A percentile compares a stretch with the other conserved stretches of the same genome.
phyloP scores from a whole-genome alignment of 345 rosid genomes.

The Geranium rotundifolium region DNA sequence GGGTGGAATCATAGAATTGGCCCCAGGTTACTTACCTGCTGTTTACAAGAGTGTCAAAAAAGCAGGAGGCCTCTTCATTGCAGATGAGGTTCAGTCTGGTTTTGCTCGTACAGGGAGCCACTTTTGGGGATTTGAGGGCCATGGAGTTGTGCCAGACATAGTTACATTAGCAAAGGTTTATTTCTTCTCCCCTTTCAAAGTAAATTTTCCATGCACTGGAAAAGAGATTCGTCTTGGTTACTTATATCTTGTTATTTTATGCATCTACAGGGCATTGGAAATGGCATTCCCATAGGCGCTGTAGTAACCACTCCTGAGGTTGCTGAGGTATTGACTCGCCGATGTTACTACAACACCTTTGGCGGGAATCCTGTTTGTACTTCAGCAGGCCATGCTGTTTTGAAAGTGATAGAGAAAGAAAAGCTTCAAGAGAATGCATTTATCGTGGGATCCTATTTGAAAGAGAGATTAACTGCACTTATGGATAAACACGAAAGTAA shows the following conservation, averaged over 20 bases:
- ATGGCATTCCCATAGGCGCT: slow-evolving; percentile 94
- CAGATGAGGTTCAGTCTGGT: slow-evolving; percentile 92
- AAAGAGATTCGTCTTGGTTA: too few species aligned
- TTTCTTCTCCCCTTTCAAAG: slow-evolving; percentile 9
- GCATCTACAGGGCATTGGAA: slow-evolving; percentile 69
- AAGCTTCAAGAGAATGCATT: slow-evolving; percentile 78
- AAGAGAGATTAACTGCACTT: slow-evolving; percentile 52
- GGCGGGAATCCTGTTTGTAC: slow-evolving; percentile 89
- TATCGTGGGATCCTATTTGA: slow-evolving; percentile 69
- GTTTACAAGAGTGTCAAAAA: slow-evolving; percentile 48
- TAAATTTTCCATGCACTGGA: too few species aligned
- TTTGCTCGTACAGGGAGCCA: slow-evolving; percentile 75
- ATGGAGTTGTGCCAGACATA: slow-evolving; percentile 94
- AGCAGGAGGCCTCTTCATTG: slow-evolving; percentile 90
- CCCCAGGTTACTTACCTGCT: slow-evolving; percentile 80
- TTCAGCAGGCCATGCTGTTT: slow-evolving; percentile 80
- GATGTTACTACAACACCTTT: slow-evolving; percentile 81
- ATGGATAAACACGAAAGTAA: slow-evolving; percentile 73
- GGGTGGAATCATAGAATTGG: slow-evolving; percentile 87
- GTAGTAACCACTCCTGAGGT: slow-evolving; percentile 95
- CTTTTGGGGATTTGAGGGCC: slow-evolving; percentile 89
- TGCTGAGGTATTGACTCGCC: slow-evolving; percentile 67
- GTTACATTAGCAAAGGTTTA: slow-evolving; percentile 97
- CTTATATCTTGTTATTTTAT: too few species aligned
- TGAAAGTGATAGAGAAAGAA: slow-evolving; percentile 83